Evolutionary conservation across 1,284 basidiomycete genomes (phyloP).

Genomic region (Tylopilus sp.): DNA sequence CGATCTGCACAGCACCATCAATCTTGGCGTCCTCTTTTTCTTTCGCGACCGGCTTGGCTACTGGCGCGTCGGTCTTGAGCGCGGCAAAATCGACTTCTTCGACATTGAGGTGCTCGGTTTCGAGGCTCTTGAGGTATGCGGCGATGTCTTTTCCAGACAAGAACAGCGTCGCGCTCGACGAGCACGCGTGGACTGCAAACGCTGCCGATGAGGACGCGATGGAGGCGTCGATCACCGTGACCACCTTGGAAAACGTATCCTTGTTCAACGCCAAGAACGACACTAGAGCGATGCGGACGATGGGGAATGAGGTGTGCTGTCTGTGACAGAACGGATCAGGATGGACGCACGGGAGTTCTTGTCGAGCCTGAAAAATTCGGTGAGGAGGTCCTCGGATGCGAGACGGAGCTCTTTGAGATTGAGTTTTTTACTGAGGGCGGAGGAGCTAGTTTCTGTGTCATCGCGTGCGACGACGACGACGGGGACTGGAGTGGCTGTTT

Average conservation of each 20-base stretch:
- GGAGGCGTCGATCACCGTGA: slow-evolving; percentile 73
- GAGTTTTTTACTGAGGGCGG: slow-evolving; percentile 74
- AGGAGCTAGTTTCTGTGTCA: slow-evolving; percentile 73
- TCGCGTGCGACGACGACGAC: slow-evolving; percentile 85
- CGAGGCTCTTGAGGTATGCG: slow-evolving; percentile 67
- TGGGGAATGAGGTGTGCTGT: background rate
- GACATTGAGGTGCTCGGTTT: slow-evolving; percentile 57
- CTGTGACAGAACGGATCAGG: background rate
- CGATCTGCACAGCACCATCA: slow-evolving; percentile 85
- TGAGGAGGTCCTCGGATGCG: slow-evolving; percentile 83
- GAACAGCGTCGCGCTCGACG: slow-evolving; percentile 60
- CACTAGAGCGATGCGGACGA: slow-evolving; percentile 43
- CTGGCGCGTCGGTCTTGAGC: slow-evolving; percentile 48
- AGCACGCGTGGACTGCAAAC: slow-evolving; percentile 73
- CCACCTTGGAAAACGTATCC: slow-evolving; percentile 69
- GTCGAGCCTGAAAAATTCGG: slow-evolving; percentile 78
- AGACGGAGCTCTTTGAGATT: slow-evolving; percentile 86
- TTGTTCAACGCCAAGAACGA: slow-evolving; percentile 72
- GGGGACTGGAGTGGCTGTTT: slow-evolving; percentile 78
- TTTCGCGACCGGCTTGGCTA: slow-evolving; percentile 44
- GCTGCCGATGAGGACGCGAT: slow-evolving; percentile 59
- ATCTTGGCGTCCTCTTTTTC: slow-evolving; percentile 76
- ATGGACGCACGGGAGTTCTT: slow-evolving; percentile 77
- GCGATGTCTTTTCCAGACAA: slow-evolving; percentile 72
- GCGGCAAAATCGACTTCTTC: slow-evolving; percentile 71